Conservation (phyloP, 2,329 filamentous ascomycete species). For the Pezicula carpinea region DNA sequence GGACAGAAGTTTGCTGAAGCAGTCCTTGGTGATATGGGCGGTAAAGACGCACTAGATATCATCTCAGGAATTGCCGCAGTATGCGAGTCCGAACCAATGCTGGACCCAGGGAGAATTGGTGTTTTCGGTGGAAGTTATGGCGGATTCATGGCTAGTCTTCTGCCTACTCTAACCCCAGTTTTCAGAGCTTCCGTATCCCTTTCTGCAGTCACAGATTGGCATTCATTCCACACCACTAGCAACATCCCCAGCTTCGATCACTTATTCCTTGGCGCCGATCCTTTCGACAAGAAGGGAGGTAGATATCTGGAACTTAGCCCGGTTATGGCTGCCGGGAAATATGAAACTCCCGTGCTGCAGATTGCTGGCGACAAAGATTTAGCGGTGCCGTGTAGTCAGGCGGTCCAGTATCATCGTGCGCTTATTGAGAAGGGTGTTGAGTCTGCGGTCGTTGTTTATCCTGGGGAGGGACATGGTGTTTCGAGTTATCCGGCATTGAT, state of each 20-base stretch:
- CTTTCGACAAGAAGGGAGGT: neutral
- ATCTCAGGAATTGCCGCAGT: neutral
- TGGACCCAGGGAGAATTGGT: neutral
- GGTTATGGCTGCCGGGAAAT: neutral
- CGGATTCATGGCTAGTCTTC: neutral
- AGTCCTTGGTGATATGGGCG: slow-evolving; percentile 2
- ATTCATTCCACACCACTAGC: slow-evolving; percentile 3
- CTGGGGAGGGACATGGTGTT: slow-evolving; percentile 1
- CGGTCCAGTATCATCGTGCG: slow-evolving; percentile 3
- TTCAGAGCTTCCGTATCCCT: slow-evolving; percentile 1
- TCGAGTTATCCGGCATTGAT: neutral
- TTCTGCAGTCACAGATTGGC: slow-evolving; percentile 1
- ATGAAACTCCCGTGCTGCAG: neutral
- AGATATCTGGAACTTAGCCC: neutral
- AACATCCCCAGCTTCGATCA: slow-evolving; percentile 1
- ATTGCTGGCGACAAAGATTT: neutral
- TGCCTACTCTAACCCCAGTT: slow-evolving; percentile 1
- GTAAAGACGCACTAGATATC: neutral
- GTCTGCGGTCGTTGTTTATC: neutral
- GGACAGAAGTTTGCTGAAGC: neutral
- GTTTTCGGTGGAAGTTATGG: slow-evolving; percentile 2
- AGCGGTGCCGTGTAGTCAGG: neutral
- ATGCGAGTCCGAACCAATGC: neutral
- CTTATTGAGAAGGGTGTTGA: neutral
- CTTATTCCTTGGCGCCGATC: neutral